Evolutionary conservation across 345 rosid genomes (phyloP).

Genomic region (Erucastrum elatum): DNA sequence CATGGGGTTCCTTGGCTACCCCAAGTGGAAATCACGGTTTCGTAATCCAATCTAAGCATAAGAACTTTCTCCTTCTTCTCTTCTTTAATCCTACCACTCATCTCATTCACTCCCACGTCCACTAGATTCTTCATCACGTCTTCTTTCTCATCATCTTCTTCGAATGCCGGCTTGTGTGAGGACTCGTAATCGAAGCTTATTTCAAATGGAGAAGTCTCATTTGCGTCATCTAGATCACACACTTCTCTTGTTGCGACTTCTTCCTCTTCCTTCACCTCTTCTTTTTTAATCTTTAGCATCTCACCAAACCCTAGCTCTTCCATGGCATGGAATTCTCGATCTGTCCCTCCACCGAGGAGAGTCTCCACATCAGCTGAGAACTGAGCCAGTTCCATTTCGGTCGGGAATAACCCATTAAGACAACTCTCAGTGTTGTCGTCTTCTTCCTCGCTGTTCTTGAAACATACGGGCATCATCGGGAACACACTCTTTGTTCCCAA

Average conservation of each 20-base stretch:
- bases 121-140: not conserved
- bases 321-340: not conserved
- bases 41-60: not conserved
- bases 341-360: not conserved
- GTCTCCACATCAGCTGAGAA: not conserved
- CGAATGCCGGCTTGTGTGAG: not conserved
- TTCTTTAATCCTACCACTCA: not conserved
- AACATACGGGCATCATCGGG: not conserved
- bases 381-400: not conserved
- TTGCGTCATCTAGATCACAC: not conserved
- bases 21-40: not conserved
- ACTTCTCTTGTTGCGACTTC: not conserved
- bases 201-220: not conserved
- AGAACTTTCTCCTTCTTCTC: not conserved
- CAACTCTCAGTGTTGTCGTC: not conserved
- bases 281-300: not conserved
- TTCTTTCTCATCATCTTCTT: not conserved
- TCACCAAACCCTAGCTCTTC: not conserved
- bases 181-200: not conserved
- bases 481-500: not conserved
- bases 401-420: not conserved
- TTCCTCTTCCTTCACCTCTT: not conserved
- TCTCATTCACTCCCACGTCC: not conserved
- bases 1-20: not conserved
- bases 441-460: not conserved